A percentile compares a stretch with the other conserved stretches of the same genome.
Evolutionary conservation across 495 filamentous ascomycete species (phyloP).

Genomic region (Xylaria flabelliformis): DNA sequence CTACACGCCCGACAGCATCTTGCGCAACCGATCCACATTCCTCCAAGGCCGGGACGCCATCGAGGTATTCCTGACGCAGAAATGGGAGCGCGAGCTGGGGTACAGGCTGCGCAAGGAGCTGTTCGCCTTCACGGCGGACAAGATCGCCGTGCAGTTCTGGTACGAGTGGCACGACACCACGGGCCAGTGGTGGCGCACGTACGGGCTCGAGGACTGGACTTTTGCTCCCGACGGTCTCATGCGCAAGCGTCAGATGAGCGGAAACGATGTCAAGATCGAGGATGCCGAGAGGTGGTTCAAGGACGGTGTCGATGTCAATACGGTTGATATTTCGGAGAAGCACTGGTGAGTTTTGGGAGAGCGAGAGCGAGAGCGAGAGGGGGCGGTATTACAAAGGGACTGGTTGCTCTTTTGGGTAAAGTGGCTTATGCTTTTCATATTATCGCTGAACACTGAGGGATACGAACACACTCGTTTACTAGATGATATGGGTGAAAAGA

Average conservation of each 20-base stretch:
- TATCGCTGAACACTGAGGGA: no score
- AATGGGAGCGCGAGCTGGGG: slow-evolving; percentile 76
- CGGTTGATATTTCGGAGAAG: slow-evolving; percentile 64
- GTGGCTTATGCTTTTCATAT: no score
- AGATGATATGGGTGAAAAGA: no score
- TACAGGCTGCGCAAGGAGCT: slow-evolving; percentile 88
- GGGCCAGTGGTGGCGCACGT: slow-evolving; percentile 89
- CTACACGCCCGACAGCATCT: slow-evolving; percentile 80
- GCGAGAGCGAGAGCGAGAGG: no score
- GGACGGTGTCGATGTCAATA: slow-evolving; percentile 76
- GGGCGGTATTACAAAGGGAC: no score
- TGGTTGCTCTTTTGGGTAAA: no score
- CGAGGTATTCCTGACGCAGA: slow-evolving; percentile 72
- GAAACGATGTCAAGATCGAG: slow-evolving; percentile 78
- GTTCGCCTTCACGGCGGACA: slow-evolving; percentile 73
- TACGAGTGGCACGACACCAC: slow-evolving; percentile 80
- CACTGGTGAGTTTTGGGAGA: no score
- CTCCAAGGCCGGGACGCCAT: slow-evolving; percentile 72
- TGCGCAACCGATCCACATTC: slow-evolving; percentile 81
- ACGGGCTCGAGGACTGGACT: slow-evolving; percentile 93
- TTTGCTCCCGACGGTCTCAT: slow-evolving; percentile 81
- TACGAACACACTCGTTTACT: no score
- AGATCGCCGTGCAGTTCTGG: slow-evolving; percentile 92
- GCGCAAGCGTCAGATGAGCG: slow-evolving; percentile 91
- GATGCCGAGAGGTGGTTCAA: slow-evolving; percentile 71